A percentile compares a stretch with the other conserved stretches of the same genome.
These are phyloP conservation scores for Yarrowia hollandica DNA, from an alignment of 805 yeast species.

Conservation along the genomic window DNA sequence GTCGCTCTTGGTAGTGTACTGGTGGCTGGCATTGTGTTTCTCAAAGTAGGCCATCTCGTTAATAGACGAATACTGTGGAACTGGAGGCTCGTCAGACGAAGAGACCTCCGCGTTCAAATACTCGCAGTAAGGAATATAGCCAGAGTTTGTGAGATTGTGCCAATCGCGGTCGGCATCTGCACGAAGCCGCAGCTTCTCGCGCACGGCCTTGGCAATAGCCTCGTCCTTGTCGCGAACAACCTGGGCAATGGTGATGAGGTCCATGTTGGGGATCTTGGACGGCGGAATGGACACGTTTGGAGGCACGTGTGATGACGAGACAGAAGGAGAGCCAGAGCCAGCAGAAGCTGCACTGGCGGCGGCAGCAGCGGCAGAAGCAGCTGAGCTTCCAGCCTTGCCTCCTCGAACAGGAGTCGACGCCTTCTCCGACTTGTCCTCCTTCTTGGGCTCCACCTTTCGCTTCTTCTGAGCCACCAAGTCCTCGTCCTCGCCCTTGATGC, in stretches of 20 bases:
- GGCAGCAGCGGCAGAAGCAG: slow-evolving; percentile 38
- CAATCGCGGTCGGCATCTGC: slow-evolving; percentile 63
- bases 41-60: slow-evolving; percentile 50
- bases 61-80: slow-evolving; percentile 71
- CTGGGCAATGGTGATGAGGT: slow-evolving; percentile 75
- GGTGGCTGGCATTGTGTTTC: slow-evolving; percentile 46
- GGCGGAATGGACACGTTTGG: slow-evolving; percentile 81
- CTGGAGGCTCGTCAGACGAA: slow-evolving; percentile 45
- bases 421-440: slow-evolving; percentile 32
- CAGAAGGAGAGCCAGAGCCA: slow-evolving; percentile 39
- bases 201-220: slow-evolving; percentile 78
- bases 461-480: slow-evolving; percentile 77
- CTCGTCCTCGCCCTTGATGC: slow-evolving; percentile 81
- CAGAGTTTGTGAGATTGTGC: slow-evolving; percentile 84
- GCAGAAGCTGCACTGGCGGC: slow-evolving; percentile 30
- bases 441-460: slow-evolving; percentile 39
- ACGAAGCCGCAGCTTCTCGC: slow-evolving; percentile 74
- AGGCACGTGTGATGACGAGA: slow-evolving; percentile 30
- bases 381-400: slow-evolving; percentile 33
- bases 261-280: slow-evolving; percentile 91
- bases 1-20: slow-evolving; percentile 37
- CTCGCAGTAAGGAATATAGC: slow-evolving; percentile 76
- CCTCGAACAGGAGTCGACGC: slow-evolving; percentile 30
- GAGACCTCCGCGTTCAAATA: slow-evolving; percentile 46
- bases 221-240: slow-evolving; percentile 72